Conservation (phyloP, 2,329 filamentous ascomycete genomes). For the Knoxdaviesia capensis region DNA sequence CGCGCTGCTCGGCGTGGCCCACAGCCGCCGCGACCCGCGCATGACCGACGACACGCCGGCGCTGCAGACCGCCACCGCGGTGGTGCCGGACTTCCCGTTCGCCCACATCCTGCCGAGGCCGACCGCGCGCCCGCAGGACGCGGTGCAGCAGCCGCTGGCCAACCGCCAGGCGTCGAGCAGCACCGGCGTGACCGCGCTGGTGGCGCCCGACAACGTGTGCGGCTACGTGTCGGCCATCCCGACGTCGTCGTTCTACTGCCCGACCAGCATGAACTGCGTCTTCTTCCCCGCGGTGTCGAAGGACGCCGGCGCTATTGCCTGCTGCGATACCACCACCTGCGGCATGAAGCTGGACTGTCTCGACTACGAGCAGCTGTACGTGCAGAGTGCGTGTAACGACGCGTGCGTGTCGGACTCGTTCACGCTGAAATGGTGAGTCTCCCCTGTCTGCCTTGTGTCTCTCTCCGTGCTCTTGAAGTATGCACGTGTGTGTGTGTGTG, state of each 20-base stretch:
- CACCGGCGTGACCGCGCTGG: conserved; percentile 16
- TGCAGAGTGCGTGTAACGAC: conserved; percentile 17
- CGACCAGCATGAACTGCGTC: conserved; percentile 14
- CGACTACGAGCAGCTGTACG: conserved; percentile 15
- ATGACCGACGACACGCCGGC: no score
- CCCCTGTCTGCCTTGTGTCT: background rate
- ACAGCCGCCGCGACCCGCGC: no score
- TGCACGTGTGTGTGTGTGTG: conserved; percentile 5
- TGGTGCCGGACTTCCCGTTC: no score
- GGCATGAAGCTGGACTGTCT: conserved; percentile 17
- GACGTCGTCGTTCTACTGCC: conserved; percentile 20
- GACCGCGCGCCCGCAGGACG: no score
- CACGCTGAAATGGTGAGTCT: conserved; percentile 25
- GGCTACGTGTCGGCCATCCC: conserved; percentile 23
- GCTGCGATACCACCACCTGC: conserved; percentile 17
- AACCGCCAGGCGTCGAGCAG: conserved; percentile 7
- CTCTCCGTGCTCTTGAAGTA: no score
- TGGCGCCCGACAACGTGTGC: conserved; percentile 28
- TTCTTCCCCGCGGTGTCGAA: conserved; percentile 14
- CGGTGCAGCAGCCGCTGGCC: no score
- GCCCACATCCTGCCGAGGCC: no score
- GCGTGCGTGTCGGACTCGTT: conserved; percentile 18
- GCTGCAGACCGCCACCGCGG: no score
- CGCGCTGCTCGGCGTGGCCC: no score
- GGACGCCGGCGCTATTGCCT: conserved; percentile 18